phyloP scores from a whole-genome alignment of 2,329 filamentous ascomycete genomes.

The Trichoderma gracile region DNA sequence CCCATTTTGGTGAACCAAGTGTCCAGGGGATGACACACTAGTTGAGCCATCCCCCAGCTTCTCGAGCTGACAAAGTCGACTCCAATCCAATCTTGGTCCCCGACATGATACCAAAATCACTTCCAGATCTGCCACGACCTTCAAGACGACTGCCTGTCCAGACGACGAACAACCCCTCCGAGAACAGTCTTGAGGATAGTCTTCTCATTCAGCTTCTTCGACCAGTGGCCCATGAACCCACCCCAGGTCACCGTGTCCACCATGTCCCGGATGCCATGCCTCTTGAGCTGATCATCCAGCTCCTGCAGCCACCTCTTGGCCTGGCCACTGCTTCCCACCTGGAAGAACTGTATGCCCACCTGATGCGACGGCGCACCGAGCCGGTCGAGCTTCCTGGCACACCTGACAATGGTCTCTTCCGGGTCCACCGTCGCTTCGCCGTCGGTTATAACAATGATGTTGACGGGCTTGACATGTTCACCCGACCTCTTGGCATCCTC shows the following conservation, averaged over 20 bases:
- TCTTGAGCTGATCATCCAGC: conserved; percentile 70
- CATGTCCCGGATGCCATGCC: conserved; percentile 72
- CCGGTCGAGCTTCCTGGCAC: conserved; percentile 69
- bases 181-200: conserved; percentile 80
- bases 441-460: conserved; percentile 92
- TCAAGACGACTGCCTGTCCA: conserved; percentile 36
- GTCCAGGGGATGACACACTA: too few relatives aligned
- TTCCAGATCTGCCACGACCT: too few relatives aligned
- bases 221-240: conserved; percentile 45
- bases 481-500: conserved; percentile 46
- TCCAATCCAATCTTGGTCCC: too few relatives aligned
- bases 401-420: conserved; percentile 65
- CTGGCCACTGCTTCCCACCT: conserved; percentile 72
- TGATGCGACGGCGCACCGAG: conserved; percentile 75
- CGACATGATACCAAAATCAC: too few relatives aligned
- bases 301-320: conserved; percentile 67
- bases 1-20: too few relatives aligned
- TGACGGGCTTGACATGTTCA: conserved; percentile 69
- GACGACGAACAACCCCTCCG: conserved; percentile 65
- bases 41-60: too few relatives aligned
- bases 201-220: conserved; percentile 59
- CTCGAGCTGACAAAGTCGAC: too few relatives aligned
- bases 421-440: conserved; percentile 79
- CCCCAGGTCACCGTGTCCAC: conserved; percentile 85
- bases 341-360: conserved; percentile 93